phyloP scores from a whole-genome alignment of 2,329 filamentous ascomycete species.

The Aureobasidium musti region DNA sequence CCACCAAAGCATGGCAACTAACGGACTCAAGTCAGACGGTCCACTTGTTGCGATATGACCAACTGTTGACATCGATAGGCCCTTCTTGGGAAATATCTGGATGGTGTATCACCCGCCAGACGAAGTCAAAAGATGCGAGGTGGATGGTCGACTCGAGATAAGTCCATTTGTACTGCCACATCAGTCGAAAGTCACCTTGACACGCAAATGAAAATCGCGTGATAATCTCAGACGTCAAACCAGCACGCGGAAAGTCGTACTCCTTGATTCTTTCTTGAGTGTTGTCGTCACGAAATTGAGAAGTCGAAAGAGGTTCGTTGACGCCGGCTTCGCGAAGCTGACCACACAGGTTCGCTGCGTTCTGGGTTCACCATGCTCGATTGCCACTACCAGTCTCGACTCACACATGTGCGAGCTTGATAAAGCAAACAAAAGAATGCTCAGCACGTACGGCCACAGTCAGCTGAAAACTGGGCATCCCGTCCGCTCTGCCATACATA shows the following conservation, averaged over 20 bases:
- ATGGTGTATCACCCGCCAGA: background rate
- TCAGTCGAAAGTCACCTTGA: slow-evolving; percentile 18
- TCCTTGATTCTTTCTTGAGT: background rate
- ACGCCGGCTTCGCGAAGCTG: background rate
- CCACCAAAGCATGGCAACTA: slow-evolving; percentile 16
- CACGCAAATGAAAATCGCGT: background rate
- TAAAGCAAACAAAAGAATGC: background rate
- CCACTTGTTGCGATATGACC: slow-evolving; percentile 8
- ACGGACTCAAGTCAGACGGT: slow-evolving; percentile 23
- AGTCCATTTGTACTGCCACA: slow-evolving; percentile 20
- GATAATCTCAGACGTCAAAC: background rate
- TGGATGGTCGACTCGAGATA: slow-evolving; percentile 6
- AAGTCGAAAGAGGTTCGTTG: background rate
- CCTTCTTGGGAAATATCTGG: slow-evolving; percentile 12
- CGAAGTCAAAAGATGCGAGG: slow-evolving; percentile 16
- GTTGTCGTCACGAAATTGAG: background rate
- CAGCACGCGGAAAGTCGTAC: background rate
- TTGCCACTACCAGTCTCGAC: too few species aligned
- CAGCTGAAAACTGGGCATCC: slow-evolving; percentile 6
- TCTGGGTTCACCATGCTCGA: background rate
- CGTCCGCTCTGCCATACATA: too few species aligned
- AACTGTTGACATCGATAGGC: slow-evolving; percentile 3
- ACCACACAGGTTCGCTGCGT: background rate
- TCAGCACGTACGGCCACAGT: slow-evolving; percentile 6
- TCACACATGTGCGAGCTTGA: too few species aligned